phyloP scores from a whole-genome alignment of 2,329 filamentous ascomycete species.

The Pseudocercospora macadamiae region DNA sequence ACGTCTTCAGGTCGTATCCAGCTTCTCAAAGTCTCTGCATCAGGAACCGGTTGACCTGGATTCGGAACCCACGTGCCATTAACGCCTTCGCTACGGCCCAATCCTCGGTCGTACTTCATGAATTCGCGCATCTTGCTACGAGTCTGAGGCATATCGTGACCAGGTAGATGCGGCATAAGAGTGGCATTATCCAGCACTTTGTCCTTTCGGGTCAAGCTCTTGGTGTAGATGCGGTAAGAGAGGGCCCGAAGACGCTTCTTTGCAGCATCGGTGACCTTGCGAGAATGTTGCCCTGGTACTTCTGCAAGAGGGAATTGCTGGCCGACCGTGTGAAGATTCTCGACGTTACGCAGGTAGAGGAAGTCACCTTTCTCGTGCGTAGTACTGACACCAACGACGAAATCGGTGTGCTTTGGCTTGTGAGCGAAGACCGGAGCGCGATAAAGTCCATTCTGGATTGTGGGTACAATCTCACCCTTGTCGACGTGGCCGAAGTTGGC shows the following conservation, averaged over 20 bases:
- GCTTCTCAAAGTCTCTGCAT: constrained; percentile 76
- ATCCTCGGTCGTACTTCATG: constrained; percentile 83
- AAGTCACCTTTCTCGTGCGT: constrained; percentile 76
- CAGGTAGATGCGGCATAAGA: constrained; percentile 74
- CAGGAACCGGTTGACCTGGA: constrained; percentile 72
- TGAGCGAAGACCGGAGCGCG: constrained; percentile 93
- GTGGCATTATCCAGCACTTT: constrained; percentile 70
- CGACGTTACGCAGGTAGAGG: constrained; percentile 86
- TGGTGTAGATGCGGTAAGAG: constrained; percentile 82
- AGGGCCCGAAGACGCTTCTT: constrained; percentile 98
- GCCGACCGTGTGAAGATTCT: constrained; percentile 87
- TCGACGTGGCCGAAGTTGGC: constrained; percentile 93
- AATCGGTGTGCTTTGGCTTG: constrained; percentile 75
- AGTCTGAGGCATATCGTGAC: constrained; percentile 92
- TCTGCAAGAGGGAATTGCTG: constrained; percentile 92
- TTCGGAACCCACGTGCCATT: constrained; percentile 80
- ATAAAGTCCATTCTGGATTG: constrained; percentile 94
- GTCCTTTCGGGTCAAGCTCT: constrained; percentile 75
- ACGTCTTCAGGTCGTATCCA: constrained; percentile 97
- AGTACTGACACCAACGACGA: constrained; percentile 79
- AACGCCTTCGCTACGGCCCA: constrained; percentile 63
- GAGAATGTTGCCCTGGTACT: constrained; percentile 88
- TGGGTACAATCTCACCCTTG: constrained; percentile 84
- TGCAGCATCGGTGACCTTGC: constrained; percentile 93
- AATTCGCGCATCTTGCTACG: constrained; percentile 97